These are phyloP conservation scores for Trametes cubensis DNA, from an alignment of 768 basidiomycete genomes.

Conservation along the genomic window DNA sequence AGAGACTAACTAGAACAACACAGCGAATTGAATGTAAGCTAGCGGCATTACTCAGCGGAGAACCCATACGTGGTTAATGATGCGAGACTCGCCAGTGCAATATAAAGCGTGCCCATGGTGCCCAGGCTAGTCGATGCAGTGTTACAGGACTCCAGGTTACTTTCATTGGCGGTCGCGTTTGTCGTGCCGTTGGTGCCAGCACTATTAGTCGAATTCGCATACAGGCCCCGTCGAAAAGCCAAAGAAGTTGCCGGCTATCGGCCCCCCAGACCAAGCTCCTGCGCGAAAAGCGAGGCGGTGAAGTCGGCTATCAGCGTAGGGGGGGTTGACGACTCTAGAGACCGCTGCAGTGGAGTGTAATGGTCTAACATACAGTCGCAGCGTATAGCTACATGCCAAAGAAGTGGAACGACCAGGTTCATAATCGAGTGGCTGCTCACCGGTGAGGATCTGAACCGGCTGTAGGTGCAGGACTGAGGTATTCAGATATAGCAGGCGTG, in stretches of 20 bases:
- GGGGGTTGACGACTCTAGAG: slow-evolving; percentile 28
- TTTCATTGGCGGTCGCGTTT: neutral
- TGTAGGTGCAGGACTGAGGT: slow-evolving; percentile 35
- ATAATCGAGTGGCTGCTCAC: slow-evolving; percentile 25
- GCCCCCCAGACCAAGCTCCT: slow-evolving; percentile 31
- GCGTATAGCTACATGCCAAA: slow-evolving; percentile 30
- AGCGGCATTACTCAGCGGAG: neutral
- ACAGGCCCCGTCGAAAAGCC: slow-evolving; percentile 33
- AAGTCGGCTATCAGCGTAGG: slow-evolving; percentile 36
- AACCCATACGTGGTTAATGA: neutral
- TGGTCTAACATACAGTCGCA: slow-evolving; percentile 36
- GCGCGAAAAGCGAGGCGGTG: slow-evolving; percentile 37
- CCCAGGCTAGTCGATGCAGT: slow-evolving; percentile 2
- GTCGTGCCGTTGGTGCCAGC: slow-evolving; percentile 6
- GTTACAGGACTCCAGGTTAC: neutral
- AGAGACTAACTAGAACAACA: too few species aligned
- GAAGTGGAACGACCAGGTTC: too few species aligned
- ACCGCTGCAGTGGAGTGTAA: slow-evolving; percentile 26
- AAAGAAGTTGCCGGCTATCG: slow-evolving; percentile 40
- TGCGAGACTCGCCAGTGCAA: neutral
- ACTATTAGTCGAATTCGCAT: slow-evolving; percentile 16
- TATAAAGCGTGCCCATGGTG: neutral
- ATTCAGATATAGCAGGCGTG: slow-evolving; percentile 36
- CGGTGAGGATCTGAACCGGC: slow-evolving; percentile 38
- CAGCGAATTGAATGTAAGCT: neutral